Percentiles rank a stretch among this genome's conserved stretches.
These are phyloP conservation scores for Blastocystis sp. DNA, from an alignment of 352 stramenopile species.

Conservation along the genomic window DNA sequence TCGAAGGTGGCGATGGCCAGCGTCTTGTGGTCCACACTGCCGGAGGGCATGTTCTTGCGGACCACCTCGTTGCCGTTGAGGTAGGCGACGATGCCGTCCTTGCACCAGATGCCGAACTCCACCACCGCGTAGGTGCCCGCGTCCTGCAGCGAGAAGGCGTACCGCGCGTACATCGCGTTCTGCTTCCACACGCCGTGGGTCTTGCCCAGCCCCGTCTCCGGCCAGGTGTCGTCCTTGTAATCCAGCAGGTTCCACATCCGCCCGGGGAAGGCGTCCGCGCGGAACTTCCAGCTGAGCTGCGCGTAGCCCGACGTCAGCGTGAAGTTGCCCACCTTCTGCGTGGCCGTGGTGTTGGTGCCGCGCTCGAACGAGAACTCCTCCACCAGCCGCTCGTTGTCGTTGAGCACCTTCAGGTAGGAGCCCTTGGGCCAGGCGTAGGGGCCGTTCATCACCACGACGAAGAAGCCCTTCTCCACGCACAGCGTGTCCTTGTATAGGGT, in stretches of 20 bases:
- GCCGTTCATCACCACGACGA: slow-evolving; percentile 2
- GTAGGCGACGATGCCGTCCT: slow-evolving; percentile 36
- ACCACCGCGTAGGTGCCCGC: neutral
- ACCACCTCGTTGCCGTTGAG: slow-evolving; percentile 34
- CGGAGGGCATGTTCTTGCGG: slow-evolving; percentile 6
- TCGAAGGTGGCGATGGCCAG: neutral
- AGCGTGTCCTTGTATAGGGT: slow-evolving; percentile 10
- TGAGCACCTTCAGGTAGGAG: neutral
- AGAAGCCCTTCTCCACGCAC: neutral
- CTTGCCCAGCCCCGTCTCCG: neutral
- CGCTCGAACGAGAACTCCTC: slow-evolving; percentile 20
- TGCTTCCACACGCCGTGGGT: neutral
- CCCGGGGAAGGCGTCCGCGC: no score
- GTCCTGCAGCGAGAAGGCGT: neutral
- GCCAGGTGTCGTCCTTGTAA: no score
- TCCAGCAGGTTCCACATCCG: no score
- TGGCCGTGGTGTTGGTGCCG: neutral
- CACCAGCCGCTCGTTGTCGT: neutral
- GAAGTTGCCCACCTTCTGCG: neutral
- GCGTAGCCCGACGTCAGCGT: neutral
- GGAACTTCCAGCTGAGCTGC: no score
- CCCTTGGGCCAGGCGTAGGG: slow-evolving; percentile 11
- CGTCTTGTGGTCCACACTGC: neutral
- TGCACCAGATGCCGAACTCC: slow-evolving; percentile 21
- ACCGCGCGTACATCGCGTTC: slow-evolving; percentile 19